phyloP scores from a whole-genome alignment of 179 eudicot species.

The Amaranthus tricolor region DNA sequence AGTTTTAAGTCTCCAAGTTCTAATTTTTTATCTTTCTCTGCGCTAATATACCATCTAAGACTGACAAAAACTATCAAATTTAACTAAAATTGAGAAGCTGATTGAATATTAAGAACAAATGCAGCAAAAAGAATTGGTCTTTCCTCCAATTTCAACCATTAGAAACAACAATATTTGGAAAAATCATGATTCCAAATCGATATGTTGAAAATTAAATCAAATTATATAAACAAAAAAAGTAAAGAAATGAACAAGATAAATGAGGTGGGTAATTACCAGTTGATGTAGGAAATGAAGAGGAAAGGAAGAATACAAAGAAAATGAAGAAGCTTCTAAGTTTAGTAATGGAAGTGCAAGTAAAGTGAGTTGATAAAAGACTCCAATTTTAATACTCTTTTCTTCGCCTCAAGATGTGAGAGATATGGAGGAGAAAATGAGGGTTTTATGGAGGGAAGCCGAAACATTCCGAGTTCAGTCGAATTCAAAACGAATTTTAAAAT shows the following conservation, averaged over 20 bases:
- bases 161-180: not conserved
- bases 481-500: too few relatives aligned
- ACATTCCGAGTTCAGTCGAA: too few relatives aligned
- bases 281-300: constrained; percentile 29
- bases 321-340: constrained; percentile 26
- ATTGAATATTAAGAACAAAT: not conserved
- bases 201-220: not conserved
- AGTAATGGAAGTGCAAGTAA: constrained; percentile 18
- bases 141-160: not conserved
- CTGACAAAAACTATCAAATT: not conserved
- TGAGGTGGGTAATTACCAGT: constrained; percentile 27
- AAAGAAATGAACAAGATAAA: too few relatives aligned
- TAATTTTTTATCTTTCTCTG: too few relatives aligned
- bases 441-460: constrained; percentile 6
- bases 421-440: constrained; percentile 6
- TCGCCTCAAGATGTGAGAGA: constrained; percentile 19
- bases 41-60: too few relatives aligned
- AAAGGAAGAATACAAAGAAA: constrained; percentile 26
- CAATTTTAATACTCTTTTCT: constrained; percentile 17
- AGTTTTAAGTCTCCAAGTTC: too few relatives aligned
- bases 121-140: not conserved
- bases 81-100: not conserved
- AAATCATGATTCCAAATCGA: not conserved
- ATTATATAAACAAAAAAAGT: not conserved
- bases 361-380: constrained; percentile 23